Base-by-base conservation (phyloP, 2,329 filamentous ascomycete genomes). In the Plectosphaerella sp. region DNA sequence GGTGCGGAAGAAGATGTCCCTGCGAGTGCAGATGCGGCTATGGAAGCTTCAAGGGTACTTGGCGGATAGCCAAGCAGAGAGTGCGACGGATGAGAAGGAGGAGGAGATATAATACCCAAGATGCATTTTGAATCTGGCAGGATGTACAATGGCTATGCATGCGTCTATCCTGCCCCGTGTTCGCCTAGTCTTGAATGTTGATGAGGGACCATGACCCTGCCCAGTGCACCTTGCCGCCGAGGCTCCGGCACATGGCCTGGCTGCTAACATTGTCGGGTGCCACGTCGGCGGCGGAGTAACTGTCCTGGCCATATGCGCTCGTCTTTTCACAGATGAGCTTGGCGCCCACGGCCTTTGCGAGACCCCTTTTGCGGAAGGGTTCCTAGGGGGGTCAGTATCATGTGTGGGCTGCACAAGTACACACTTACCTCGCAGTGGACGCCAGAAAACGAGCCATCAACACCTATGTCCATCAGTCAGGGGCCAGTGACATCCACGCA, bases 271-370 rank as follows among this genome's bases (percentile, higher is more conserved):
- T 90, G 1, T 77, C 75, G 0, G 75, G 68, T 3, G 80, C 77
- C 0, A 90, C 86, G 64, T 89, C 84, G 2, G 85, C 85, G 54
- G 82, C 77, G 24, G 75, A 77, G 72, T 78, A 82, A 7, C 72
- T 76, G 37, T 80, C 79, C 0, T 72, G 59, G 1, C 71, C 72
- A 36, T 73, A 81, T 1, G 69, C 65, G 3, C 57, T 57, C 35
- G 77, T 68, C 46, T 76, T 71, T 39, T 83, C 75, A 4, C 68
- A 69, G 45, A 89, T 75, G 3, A 89, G 63, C 61, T 78, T 86
- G 22, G 73, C 69, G 1, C 80, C 79, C 4, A 89, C 68, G 0
- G 74, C 72, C 63, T 85, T 87, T 2, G 85, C 86, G 28, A 89
- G 67, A 0, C 87, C 86, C 42, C 69, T 74, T 0, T 83, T 78